Evolutionary conservation across 2,329 filamentous ascomycete species (phyloP).

Genomic region (Bipolaris gigantea): DNA sequence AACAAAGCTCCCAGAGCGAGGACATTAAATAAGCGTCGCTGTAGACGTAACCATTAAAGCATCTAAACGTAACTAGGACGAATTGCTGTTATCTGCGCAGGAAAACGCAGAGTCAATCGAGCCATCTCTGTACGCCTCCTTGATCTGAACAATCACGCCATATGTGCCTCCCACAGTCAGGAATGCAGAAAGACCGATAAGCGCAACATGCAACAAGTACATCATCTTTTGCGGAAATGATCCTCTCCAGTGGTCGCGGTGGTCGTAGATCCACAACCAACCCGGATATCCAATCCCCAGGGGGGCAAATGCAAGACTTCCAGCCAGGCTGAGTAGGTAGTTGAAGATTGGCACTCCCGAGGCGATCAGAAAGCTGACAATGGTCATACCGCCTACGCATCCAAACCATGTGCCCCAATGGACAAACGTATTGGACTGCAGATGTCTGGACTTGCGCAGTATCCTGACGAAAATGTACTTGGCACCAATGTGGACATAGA

Average conservation of each 20-base stretch:
- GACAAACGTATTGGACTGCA: constrained; percentile 55
- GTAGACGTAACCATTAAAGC: neutral
- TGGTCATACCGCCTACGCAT: constrained; percentile 48
- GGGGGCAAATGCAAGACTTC: constrained; percentile 56
- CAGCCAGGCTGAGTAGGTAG: constrained; percentile 54
- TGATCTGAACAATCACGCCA: constrained; percentile 55
- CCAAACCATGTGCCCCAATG: constrained; percentile 63
- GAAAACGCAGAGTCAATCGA: constrained; percentile 47
- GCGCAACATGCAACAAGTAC: constrained; percentile 47
- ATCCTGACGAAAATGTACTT: constrained; percentile 62
- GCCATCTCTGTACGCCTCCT: constrained; percentile 54
- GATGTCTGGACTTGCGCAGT: constrained; percentile 54
- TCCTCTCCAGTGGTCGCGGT: constrained; percentile 48
- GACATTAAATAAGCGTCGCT: too few relatives aligned
- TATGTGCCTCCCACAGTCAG: constrained; percentile 55
- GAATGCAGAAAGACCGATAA: constrained; percentile 53
- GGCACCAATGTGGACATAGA: constrained; percentile 55
- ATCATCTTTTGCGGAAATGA: constrained; percentile 38
- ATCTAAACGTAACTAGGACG: constrained; percentile 16
- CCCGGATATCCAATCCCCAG: constrained; percentile 54
- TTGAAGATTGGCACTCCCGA: constrained; percentile 60
- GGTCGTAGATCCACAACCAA: constrained; percentile 57
- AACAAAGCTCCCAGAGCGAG: too few relatives aligned
- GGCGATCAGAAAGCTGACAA: constrained; percentile 55
- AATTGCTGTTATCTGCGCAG: constrained; percentile 38